Evolutionary conservation across 345 rosid genomes (phyloP).

Genomic region (Salix purpurea): DNA sequence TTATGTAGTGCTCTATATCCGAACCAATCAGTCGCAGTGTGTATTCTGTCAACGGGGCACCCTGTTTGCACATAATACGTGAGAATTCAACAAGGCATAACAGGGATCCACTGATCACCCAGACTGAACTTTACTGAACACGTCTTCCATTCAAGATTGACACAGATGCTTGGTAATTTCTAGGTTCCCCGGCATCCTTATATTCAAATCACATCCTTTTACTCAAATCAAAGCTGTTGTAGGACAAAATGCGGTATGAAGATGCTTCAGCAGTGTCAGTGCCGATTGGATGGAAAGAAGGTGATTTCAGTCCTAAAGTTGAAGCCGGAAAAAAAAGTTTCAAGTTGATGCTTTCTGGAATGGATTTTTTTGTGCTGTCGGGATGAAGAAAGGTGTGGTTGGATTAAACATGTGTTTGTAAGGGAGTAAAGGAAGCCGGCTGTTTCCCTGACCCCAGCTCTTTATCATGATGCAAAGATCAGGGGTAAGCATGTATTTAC

Average conservation of each 20-base stretch:
- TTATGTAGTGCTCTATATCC: slow-evolving; percentile 83
- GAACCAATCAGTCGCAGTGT: slow-evolving; percentile 85
- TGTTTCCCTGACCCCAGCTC: too few relatives aligned
- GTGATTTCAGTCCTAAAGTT: background rate
- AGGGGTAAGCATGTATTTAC: too few relatives aligned
- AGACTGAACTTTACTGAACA: background rate
- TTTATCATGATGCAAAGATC: too few relatives aligned
- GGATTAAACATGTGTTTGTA: too few relatives aligned
- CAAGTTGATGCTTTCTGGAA: background rate
- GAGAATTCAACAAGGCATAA: background rate
- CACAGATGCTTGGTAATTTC: background rate
- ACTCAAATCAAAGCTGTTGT: too few relatives aligned
- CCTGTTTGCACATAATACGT: slow-evolving; percentile 38
- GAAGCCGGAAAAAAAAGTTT: background rate
- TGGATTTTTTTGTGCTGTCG: background rate
- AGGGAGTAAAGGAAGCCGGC: too few relatives aligned
- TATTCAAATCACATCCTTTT: too few relatives aligned
- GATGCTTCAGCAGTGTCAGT: background rate
- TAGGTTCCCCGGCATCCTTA: background rate
- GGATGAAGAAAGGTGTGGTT: background rate
- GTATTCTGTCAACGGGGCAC: slow-evolving; percentile 88
- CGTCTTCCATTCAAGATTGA: background rate
- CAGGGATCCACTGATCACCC: background rate
- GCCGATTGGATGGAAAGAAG: background rate
- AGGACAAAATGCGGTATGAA: background rate